Evolutionary conservation across 2,329 filamentous ascomycete species (phyloP).

Genomic region (Colletotrichum sp.): DNA sequence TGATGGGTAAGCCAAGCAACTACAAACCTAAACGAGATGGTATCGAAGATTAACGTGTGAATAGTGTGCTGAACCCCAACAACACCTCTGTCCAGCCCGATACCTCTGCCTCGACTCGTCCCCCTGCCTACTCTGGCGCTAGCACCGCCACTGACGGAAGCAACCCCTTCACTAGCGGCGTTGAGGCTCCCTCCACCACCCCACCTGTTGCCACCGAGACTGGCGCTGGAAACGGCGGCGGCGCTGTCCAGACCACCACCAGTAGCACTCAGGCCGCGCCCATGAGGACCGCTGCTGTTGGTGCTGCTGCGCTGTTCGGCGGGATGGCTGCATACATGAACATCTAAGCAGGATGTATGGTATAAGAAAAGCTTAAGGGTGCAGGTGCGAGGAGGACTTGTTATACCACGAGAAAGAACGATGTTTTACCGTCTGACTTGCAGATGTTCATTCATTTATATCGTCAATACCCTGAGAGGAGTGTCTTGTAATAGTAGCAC

Average conservation of each 20-base stretch:
- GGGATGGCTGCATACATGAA: conserved; percentile 39
- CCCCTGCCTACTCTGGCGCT: conserved; percentile 60
- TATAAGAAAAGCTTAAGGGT: accelerated
- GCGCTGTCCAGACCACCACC: conserved; percentile 29
- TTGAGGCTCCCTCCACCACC: conserved; percentile 48
- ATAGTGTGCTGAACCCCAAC: conserved; percentile 61
- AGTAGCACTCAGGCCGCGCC: conserved; percentile 35
- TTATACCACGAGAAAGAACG: neutral
- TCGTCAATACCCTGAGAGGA: neutral
- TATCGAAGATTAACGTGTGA: neutral
- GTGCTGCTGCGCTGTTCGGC: conserved; percentile 51
- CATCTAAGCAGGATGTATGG: neutral
- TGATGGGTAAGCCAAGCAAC: conserved; percentile 51
- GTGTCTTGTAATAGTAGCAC: neutral
- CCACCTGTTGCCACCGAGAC: conserved; percentile 35
- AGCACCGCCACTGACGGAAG: conserved; percentile 46
- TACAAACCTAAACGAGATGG: neutral
- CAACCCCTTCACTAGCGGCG: conserved; percentile 60
- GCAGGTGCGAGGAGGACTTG: neutral
- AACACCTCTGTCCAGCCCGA: conserved; percentile 50
- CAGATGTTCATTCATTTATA: neutral
- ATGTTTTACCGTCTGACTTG: neutral
- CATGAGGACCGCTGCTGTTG: conserved; percentile 42
- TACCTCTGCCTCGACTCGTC: conserved; percentile 46
- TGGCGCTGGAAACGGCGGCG: conserved; percentile 9